Evolutionary conservation across 306 rosid species (phyloP), one percentile per base, ranked within the genome.

Genomic region (Inga laurina): DNA sequence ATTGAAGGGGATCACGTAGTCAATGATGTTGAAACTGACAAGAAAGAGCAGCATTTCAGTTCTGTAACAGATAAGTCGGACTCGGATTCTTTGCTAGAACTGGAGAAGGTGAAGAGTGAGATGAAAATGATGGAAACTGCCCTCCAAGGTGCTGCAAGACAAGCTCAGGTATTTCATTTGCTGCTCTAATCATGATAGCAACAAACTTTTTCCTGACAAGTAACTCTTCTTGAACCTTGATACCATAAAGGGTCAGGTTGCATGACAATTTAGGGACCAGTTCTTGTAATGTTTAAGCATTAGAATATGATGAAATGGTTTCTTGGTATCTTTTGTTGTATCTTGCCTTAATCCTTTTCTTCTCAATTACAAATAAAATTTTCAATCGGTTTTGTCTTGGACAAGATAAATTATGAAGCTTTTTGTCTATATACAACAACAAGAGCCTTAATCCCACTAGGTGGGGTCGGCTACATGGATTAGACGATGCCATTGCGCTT

Each of bases 71-170:
- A 73, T 87, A 59, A 75, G 69, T 72, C 87, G 30, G 87, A 74
- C 80, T 85, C 90, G 48, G 86, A 86, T 77, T 78, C 93, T 84
- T 52, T 82, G 72, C 79, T 76, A 84, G 99, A 92, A 81, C 84
- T 94, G 79, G 97, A 92, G 88, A 92, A 72, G 87, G 84, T 92
- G 76, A 97, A 91, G 87, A 85, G 34, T 79, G 99, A 97, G 80
- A 87, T 92, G 95, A 91, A 94, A 85, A 91, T 92, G 97, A 91
- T 94, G 98, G 99, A 97, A 86, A 88, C 89, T 81, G 99, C 99
- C 77, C 88, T 97, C 84, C 99, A 82, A 89, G 99, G 98, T 78
- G 99, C 99, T 75, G 99, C 98, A 82, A 94, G 95, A 87, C 99
- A 97, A 75, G 95, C 99, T 83, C 99, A 97, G 98, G 99, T 94